Evolutionary conservation across 2,329 filamentous ascomycete species (phyloP), one percentile per base, ranked within the genome.

Genomic region (Colletotrichum liaoningense): DNA sequence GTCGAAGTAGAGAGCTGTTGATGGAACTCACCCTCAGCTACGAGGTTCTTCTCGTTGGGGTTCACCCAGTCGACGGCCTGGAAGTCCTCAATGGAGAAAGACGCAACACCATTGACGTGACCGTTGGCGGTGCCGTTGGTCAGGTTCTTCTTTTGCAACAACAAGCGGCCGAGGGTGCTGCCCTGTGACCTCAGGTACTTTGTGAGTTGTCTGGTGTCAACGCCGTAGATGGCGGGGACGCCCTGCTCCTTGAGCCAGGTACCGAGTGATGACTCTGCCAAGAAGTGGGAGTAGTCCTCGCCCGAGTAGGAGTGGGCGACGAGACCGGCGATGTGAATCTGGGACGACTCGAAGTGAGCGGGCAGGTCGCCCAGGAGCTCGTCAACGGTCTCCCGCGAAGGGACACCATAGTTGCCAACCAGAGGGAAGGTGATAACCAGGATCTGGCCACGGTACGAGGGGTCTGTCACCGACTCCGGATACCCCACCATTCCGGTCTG

Each of bases 401-500:
- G 97, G 33, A 98, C 97, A 83, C 96, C 96, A 86, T 99, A 99
- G 88, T 98, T 99, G 83, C 96, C 96, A 73, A 98, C 93, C 52
- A 98, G 88, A 72, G 96, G 97, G 83, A 98, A 98, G 67, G 96
- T 99, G 80, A 98, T 92, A 84, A 98, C 95, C 78, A 99, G 90
- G 79, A 99, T 98, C 86, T 99, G 96, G 75, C 94, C 94, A 63
- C 93, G 93, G 85, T 97, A 96, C 63, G 94, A 96, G 77, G 94
- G 94, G 81, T 97, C 94, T 74, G 94, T 96, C 79, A 97, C 89
- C 60, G 93, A 97, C 88, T 99, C 97, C 55, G 97, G 95, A 83
- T 99, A 99, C 81, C 97, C 97, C 79, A 98, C 97, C 95, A 98
- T 98, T 84, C 97, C 97, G 72, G 97, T 99, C 89, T 98, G 96